A percentile compares a stretch with the other conserved stretches of the same genome.
phyloP scores from a whole-genome alignment of 371 early-diverging fungal species.

The Mucor lusitanicus region DNA sequence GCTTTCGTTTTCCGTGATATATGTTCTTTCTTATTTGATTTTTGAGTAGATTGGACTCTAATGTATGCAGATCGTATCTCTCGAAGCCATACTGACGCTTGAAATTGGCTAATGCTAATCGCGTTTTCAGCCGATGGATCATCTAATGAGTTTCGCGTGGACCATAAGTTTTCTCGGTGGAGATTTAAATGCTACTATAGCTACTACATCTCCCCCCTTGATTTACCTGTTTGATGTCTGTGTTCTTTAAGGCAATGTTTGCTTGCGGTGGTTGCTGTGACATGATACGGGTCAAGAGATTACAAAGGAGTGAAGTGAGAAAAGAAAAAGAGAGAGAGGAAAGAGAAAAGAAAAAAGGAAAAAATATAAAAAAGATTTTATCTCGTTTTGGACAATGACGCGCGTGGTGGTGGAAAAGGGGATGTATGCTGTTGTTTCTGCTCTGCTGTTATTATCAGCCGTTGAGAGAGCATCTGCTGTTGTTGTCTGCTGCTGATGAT shows the following conservation, averaged over 20 bases:
- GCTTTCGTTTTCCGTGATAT: not conserved
- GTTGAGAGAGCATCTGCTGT: slow-evolving; percentile 11
- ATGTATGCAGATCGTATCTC: slow-evolving; percentile 17
- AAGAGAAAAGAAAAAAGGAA: slow-evolving; percentile 1
- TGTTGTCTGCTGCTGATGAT: not conserved
- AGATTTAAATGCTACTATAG: slow-evolving; percentile 6
- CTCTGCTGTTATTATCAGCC: slow-evolving; percentile 5
- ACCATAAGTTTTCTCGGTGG: slow-evolving; percentile 7
- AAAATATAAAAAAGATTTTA: not conserved
- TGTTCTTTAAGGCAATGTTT: not conserved
- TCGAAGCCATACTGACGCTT: slow-evolving; percentile 33
- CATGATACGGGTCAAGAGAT: not conserved
- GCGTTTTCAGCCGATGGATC: slow-evolving; percentile 24
- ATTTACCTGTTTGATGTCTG: slow-evolving; percentile 4
- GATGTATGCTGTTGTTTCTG: not conserved
- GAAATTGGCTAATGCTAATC: slow-evolving; percentile 32
- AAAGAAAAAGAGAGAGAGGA: not conserved
- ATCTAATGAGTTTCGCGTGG: slow-evolving; percentile 35
- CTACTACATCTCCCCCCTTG: too few relatives aligned
- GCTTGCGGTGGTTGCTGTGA: not conserved
- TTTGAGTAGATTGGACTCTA: slow-evolving; percentile 26
- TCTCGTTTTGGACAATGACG: slow-evolving; percentile 20
- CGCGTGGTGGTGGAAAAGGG: slow-evolving; percentile 9
- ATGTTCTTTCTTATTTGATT: slow-evolving; percentile 24
- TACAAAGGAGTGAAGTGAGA: not conserved